A percentile compares a stretch with the other conserved stretches of the same genome.
These are phyloP conservation scores for Xylariaceae sp. DNA, from an alignment of 2,329 filamentous ascomycete genomes.

Conservation along the genomic window DNA sequence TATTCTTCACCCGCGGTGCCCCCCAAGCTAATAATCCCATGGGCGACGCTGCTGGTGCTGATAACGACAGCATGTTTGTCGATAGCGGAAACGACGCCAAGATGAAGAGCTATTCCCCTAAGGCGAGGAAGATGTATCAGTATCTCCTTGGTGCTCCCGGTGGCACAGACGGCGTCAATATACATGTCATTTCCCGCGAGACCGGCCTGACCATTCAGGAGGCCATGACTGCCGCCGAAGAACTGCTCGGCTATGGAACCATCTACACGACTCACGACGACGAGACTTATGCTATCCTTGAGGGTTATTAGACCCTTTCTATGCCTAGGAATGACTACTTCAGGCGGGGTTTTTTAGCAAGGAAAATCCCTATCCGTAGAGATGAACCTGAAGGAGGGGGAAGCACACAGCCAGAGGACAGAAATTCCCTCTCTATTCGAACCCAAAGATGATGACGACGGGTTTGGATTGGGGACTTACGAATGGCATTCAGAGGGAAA, in stretches of 20 bases:
- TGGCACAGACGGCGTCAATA: slow-evolving; percentile 78
- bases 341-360: no score
- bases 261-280: slow-evolving; percentile 94
- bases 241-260: slow-evolving; percentile 67
- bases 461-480: no score
- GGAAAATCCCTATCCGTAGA: no score
- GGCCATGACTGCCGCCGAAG: slow-evolving; percentile 73
- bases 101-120: slow-evolving; percentile 46
- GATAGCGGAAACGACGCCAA: slow-evolving; percentile 40
- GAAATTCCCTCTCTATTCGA: no score
- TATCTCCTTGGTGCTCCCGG: slow-evolving; percentile 64
- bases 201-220: slow-evolving; percentile 65
- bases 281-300: slow-evolving; percentile 82
- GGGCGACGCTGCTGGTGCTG: slow-evolving; percentile 35
- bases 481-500: no score
- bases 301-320: slow-evolving; percentile 45
- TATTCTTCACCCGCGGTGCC: slow-evolving; percentile 71
- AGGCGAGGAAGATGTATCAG: slow-evolving; percentile 67
- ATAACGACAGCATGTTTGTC: slow-evolving; percentile 54
- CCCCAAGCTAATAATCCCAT: slow-evolving; percentile 36
- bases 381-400: no score
- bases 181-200: slow-evolving; percentile 68
- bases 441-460: no score
- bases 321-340: no score
- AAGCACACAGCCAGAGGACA: no score